Base-by-base conservation (phyloP, 371 early-diverging fungal species). In the Mucor indicus region DNA sequence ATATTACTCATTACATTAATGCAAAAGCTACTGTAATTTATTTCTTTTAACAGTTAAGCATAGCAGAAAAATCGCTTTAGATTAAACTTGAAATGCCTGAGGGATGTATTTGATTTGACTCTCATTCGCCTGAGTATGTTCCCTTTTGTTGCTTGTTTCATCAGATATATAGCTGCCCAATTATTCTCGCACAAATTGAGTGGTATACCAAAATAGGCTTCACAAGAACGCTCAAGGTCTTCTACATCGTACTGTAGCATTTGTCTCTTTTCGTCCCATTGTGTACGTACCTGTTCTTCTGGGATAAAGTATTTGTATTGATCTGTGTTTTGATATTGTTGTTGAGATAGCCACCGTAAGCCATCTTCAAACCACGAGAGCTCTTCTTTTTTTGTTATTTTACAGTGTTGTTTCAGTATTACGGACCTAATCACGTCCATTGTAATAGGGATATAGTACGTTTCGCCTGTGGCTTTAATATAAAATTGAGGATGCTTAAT, bases 131-230 rank as follows among this genome's bases (percentile, higher is more conserved):
- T n/a, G n/a, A n/a, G n/a, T n/a, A n/a, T n/a, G n/a, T 48, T 38
- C 23, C 48, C 48, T 30, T 48, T 57, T 1, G 50, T 45, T 12
- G 50, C 60, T 37, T 54, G 60, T 8, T 11, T 36, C 12, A 59
- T 21, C 17, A 59, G 17, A 35, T 50, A 54, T 24, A 36, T 29
- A 13, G 54, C 53, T 4, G 60, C 60, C 60, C 60, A 59, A 27
- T 49, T 38, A 19, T 59, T 37, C 32, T 59, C 54, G 41, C 60
- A 59, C 9, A 45, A 30, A 33, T 32, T 36, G 29, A 59, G 25
- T 13, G 60, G 60, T 9, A 59, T 54, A 21, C 54, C 50, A 17
- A 59, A 59, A 38, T 59, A 59, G 6, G 60, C 60, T 21, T 53
- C 50, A 41, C 60, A 59, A n/a, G 54, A 41, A 30, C 50, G 22